A percentile compares a stretch with the other conserved stretches of the same genome.
Evolutionary conservation across 805 yeast genomes (phyloP).

Genomic region (Phaffomyces thermotolerans): DNA sequence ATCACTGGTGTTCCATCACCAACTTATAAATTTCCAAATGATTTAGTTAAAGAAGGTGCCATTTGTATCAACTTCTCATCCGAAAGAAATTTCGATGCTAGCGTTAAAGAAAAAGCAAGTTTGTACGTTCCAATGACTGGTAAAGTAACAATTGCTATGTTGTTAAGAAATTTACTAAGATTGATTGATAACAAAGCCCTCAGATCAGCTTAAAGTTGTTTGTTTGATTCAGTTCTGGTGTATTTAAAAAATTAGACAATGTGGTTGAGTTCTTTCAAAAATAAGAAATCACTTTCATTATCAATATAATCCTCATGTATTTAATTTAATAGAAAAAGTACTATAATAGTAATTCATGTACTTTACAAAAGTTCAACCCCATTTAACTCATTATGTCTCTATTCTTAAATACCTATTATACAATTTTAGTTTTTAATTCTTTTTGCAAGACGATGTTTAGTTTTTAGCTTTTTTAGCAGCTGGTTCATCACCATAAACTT

Average conservation of each 20-base stretch:
- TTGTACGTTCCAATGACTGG: slow-evolving; percentile 94
- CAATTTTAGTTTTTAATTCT: no score
- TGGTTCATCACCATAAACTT: slow-evolving; percentile 34
- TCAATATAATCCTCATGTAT: not conserved
- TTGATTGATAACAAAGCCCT: slow-evolving; percentile 56
- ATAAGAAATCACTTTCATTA: not conserved
- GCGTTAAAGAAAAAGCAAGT: slow-evolving; percentile 79
- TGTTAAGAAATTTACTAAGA: slow-evolving; percentile 80
- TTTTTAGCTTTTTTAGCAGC: slow-evolving; percentile 25
- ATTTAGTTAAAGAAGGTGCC: slow-evolving; percentile 77
- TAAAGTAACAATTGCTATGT: slow-evolving; percentile 93
- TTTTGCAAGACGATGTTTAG: not conserved
- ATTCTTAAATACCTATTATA: not conserved
- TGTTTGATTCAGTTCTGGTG: no score
- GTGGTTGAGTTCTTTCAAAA: no score
- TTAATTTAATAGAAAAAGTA: not conserved
- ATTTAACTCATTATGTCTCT: not conserved
- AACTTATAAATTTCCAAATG: slow-evolving; percentile 77
- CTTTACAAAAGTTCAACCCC: not conserved
- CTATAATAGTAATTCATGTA: not conserved
- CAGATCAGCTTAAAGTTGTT: not conserved
- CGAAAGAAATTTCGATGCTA: slow-evolving; percentile 78
- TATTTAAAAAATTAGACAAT: not conserved
- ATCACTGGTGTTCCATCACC: slow-evolving; percentile 94
- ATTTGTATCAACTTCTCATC: slow-evolving; percentile 86